A percentile compares a stretch with the other conserved stretches of the same genome.
phyloP scores from a whole-genome alignment of 345 rosid genomes.

The Eucalyptus albens region DNA sequence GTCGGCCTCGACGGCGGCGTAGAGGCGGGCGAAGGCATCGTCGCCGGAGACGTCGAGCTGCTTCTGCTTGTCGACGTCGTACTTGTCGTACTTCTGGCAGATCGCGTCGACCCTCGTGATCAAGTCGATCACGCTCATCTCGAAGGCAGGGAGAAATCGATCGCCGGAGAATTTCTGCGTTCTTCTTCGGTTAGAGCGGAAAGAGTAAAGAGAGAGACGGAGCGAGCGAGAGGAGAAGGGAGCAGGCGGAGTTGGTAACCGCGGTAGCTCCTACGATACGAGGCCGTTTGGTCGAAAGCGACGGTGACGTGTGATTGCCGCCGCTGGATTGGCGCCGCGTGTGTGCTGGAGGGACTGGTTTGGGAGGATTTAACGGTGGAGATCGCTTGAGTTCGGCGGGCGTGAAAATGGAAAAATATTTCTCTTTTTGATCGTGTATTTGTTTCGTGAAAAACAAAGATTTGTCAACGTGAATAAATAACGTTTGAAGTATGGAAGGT shows the following conservation, averaged over 20 bases:
- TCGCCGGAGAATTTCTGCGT: neutral
- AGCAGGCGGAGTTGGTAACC: neutral
- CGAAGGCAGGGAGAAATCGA: neutral
- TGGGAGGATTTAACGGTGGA: neutral
- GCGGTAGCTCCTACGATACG: neutral
- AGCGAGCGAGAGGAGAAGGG: neutral
- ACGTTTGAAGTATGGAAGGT: neutral
- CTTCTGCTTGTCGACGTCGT: slow-evolving; percentile 51
- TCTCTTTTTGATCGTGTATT: neutral
- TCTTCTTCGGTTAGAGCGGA: neutral
- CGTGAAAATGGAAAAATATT: neutral
- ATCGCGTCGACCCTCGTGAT: slow-evolving; percentile 49
- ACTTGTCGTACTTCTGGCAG: slow-evolving; percentile 52
- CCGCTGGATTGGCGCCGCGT: neutral
- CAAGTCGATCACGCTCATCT: slow-evolving; percentile 47
- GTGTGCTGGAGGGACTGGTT: neutral
- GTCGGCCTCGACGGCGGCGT: slow-evolving; percentile 33
- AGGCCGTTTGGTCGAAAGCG: neutral
- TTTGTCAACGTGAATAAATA: neutral
- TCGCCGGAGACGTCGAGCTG: slow-evolving; percentile 40
- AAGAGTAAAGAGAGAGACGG: neutral
- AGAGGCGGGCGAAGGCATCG: slow-evolving; percentile 53
- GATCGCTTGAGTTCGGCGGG: neutral
- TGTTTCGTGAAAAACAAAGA: neutral
- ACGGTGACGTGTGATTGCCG: neutral